phyloP scores from a whole-genome alignment of 345 rosid genomes.

The Hirschfeldia incana region DNA sequence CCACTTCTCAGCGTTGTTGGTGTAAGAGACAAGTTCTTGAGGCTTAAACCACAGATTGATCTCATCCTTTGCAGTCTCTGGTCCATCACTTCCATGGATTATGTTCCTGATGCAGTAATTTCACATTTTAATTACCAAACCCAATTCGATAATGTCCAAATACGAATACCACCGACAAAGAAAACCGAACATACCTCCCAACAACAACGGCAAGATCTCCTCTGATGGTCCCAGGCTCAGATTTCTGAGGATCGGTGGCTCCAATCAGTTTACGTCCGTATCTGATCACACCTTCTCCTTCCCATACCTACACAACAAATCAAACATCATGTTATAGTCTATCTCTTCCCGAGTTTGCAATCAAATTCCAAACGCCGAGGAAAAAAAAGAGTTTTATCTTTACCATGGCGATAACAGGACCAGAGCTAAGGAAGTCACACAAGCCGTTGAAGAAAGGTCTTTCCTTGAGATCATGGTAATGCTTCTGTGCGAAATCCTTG shows the following conservation, averaged over 20 bases:
- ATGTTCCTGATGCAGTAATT: constrained; percentile 61
- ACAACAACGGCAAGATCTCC: constrained; percentile 95
- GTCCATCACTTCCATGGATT: constrained; percentile 98
- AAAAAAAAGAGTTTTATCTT: constrained; percentile 15
- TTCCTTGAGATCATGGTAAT: constrained; percentile 92
- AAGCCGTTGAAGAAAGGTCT: constrained; percentile 95
- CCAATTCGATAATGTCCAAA: background rate
- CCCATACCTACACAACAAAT: constrained; percentile 76
- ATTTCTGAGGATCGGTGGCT: constrained; percentile 98
- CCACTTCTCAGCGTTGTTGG: constrained; percentile 91
- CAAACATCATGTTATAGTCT: background rate
- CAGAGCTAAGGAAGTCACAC: constrained; percentile 97
- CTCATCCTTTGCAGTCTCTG: constrained; percentile 94
- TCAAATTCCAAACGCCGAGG: background rate
- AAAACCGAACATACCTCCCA: constrained; percentile 64
- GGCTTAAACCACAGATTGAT: constrained; percentile 92
- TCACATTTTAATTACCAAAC: constrained; percentile 13
- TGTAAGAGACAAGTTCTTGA: constrained; percentile 81
- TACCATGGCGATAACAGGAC: constrained; percentile 98
- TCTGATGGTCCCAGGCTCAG: constrained; percentile 96
- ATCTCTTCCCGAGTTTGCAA: background rate
- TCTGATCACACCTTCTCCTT: constrained; percentile 94
- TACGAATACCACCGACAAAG: background rate
- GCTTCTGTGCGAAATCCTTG: constrained; percentile 83
- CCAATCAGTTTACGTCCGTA: constrained; percentile 96